Evolutionary conservation across 192 early-diverging fungal genomes (phyloP), one percentile per base, ranked within the genome.

Genomic region (Gonapodya sp.): DNA sequence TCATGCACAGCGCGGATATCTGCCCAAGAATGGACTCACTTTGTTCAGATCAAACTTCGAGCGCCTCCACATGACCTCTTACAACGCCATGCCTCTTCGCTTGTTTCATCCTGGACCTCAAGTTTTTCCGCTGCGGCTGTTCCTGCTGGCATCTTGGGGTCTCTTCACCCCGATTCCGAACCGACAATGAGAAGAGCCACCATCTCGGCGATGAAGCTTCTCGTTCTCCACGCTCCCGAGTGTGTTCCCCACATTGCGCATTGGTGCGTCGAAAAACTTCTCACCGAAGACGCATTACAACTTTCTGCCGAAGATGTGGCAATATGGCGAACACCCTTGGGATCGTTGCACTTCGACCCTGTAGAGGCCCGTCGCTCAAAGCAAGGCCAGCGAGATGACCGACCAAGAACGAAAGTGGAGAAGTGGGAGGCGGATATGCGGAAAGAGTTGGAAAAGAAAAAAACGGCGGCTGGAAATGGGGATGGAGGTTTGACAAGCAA

Each of bases 391-490:
- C 16, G 30, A 30, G 64, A 16, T 72, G 64, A 16, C 16, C 64
- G 30, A 30, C 64, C 64, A 30, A 16, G 64, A 30, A 72, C 64
- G 16, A 72, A 72, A 30, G 64, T 18, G 16, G 64, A 72, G 30
- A 72, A 72, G 64, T 72, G 16, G 16, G 64, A 72, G 16, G 64
- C 64, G 16, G 16, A 72, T 18, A 18, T 72, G 64, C 64, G 64
- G 64, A 72, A 72, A 30, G 64, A 81, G 73, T 35, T 30, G 1
- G 36, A 79, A 31, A 79, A 2, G 34, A 78, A 35, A 2, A 73
- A n/a, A 1, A 36, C 24, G 18, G 83, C 73, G 32, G 79, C 80
- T 82, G 34, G 36, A 35, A 75, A 72, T 18, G 36, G 83, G 33
- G 89, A 83, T 80, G 93, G n/a, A n/a, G n/a, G n/a, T n/a, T n/a